Percentiles rank a stretch among this genome's conserved stretches.
Evolutionary conservation across 495 filamentous ascomycete species (phyloP).

Genomic region (Collariella sp.): DNA sequence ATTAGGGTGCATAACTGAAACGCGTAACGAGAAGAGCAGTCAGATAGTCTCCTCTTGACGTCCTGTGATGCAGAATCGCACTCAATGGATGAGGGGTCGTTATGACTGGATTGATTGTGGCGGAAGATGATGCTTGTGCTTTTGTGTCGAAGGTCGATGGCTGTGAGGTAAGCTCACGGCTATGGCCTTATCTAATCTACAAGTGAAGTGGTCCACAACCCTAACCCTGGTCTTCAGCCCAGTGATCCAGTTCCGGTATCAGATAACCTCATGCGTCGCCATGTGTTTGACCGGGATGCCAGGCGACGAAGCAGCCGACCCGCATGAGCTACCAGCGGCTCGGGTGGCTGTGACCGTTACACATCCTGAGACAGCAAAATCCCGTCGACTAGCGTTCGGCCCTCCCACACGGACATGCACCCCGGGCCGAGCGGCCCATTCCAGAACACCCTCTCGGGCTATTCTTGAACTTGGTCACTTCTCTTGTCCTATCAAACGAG

Average conservation of each 20-base stretch:
- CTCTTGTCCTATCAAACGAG: too few species aligned
- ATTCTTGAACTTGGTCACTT: too few species aligned
- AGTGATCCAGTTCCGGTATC: background rate
- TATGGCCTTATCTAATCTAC: too few species aligned
- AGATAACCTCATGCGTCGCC: background rate
- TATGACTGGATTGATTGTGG: conserved; percentile 5
- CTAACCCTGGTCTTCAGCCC: background rate
- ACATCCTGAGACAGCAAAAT: background rate
- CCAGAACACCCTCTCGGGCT: too few species aligned
- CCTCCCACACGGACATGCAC: too few species aligned
- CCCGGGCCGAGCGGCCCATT: too few species aligned
- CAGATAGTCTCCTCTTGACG: conserved; percentile 19
- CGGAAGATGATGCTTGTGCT: conserved; percentile 3
- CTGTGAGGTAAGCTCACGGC: background rate
- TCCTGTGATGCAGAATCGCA: too few species aligned
- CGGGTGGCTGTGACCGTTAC: too few species aligned
- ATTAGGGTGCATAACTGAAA: conserved; percentile 19
- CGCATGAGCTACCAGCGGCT: too few species aligned
- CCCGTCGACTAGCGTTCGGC: too few species aligned
- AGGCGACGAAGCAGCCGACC: background rate
- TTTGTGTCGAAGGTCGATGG: too few species aligned
- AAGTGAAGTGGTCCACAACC: background rate
- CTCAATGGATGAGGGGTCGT: too few species aligned
- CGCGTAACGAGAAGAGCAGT: conserved; percentile 24
- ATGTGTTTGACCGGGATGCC: background rate